phyloP scores from a whole-genome alignment of 2,329 filamentous ascomycete genomes.

The Talaromyces sp. region DNA sequence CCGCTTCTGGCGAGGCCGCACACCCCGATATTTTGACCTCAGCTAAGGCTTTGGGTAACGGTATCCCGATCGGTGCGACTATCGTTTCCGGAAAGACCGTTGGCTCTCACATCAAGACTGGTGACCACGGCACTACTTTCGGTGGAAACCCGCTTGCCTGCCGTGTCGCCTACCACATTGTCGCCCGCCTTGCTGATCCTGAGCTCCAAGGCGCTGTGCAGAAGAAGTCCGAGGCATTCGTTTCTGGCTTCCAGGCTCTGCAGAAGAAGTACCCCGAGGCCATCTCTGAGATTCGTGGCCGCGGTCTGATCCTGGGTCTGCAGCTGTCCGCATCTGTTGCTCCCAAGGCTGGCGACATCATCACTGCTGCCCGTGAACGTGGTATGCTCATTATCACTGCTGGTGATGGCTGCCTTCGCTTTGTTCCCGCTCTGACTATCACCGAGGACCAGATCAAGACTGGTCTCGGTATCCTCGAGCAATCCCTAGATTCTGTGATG shows the following conservation, averaged over 20 bases:
- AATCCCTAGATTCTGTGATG: conserved; percentile 60
- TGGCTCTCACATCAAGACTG: conserved; percentile 68
- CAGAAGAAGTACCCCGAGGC: conserved; percentile 67
- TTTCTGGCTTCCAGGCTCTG: conserved; percentile 59
- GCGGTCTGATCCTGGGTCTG: conserved; percentile 81
- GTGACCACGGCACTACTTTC: conserved; percentile 93
- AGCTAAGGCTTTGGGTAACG: conserved; percentile 95
- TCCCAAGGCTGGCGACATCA: conserved; percentile 57
- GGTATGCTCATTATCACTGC: conserved; percentile 90
- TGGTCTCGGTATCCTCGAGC: conserved; percentile 74
- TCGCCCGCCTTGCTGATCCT: conserved; percentile 72
- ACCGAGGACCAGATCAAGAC: conserved; percentile 77
- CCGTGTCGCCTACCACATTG: conserved; percentile 82
- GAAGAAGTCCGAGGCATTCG: conserved; percentile 66
- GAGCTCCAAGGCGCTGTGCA: conserved; percentile 70
- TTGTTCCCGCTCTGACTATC: conserved; percentile 85
- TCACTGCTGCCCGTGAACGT: conserved; percentile 83
- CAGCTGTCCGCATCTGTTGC: conserved; percentile 74
- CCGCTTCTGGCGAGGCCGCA: conserved; percentile 59
- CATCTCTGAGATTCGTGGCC: conserved; percentile 77
- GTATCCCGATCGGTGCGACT: conserved; percentile 89
- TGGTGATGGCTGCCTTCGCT: conserved; percentile 86
- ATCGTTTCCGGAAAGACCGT: conserved; percentile 66
- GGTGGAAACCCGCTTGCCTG: conserved; percentile 88
- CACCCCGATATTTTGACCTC: conserved; percentile 94